phyloP scores from a whole-genome alignment of 2,329 filamentous ascomycete species.

The Emericellopsis cladophorae region DNA sequence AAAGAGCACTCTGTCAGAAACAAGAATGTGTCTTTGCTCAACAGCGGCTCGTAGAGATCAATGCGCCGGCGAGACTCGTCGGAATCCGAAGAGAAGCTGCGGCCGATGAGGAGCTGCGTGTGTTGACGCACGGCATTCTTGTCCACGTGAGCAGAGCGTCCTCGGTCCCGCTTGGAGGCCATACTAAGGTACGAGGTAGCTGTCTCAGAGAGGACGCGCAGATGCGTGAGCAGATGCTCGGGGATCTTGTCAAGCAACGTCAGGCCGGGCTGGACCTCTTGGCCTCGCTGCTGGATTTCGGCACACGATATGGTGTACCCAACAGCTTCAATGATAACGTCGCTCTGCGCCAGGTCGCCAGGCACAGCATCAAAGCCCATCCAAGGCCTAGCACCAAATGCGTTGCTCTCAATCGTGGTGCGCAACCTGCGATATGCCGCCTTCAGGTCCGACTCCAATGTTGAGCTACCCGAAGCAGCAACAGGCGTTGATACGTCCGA shows the following conservation, averaged over 20 bases:
- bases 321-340: conserved; percentile 52
- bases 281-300: conserved; percentile 84
- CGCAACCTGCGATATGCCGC: conserved; percentile 47
- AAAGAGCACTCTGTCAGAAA: conserved; percentile 73
- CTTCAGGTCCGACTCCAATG: conserved; percentile 40
- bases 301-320: conserved; percentile 78
- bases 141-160: conserved; percentile 26
- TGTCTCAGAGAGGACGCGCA: conserved; percentile 82
- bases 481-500: background rate
- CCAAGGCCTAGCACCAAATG: conserved; percentile 8
- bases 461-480: conserved; percentile 6
- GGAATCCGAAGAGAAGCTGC: conserved; percentile 31
- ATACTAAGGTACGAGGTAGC: conserved; percentile 54
- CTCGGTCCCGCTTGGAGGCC: background rate
- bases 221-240: conserved; percentile 70
- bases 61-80: conserved; percentile 25
- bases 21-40: conserved; percentile 60
- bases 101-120: conserved; percentile 59
- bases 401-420: conserved; percentile 44
- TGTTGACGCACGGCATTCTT: conserved; percentile 60
- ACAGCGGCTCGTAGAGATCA: conserved; percentile 41
- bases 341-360: conserved; percentile 39
- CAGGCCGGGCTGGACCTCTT: conserved; percentile 58
- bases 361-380: conserved; percentile 10
- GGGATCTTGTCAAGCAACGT: conserved; percentile 76